Evolutionary conservation across 1,284 basidiomycete genomes (phyloP).

Genomic region (Takashimella tepidaria): DNA sequence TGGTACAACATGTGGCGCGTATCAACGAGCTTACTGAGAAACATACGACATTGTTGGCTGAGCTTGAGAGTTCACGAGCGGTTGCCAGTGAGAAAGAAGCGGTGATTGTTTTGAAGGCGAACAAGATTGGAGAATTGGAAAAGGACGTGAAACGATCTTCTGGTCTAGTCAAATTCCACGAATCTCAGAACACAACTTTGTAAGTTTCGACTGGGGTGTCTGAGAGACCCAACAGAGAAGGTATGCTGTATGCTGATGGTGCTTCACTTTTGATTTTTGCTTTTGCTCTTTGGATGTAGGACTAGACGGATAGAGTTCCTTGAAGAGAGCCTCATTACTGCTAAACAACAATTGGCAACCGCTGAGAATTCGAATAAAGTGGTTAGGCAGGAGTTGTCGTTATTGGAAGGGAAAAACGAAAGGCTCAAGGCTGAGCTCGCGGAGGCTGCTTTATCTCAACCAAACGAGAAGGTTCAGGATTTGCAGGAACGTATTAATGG

Average conservation of each 20-base stretch:
- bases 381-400: neutral
- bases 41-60: neutral
- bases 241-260: neutral
- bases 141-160: neutral
- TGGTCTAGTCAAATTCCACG: neutral
- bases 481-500: neutral
- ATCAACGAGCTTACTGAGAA: neutral
- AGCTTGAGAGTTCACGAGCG: neutral
- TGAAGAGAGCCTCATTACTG: neutral
- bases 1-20: neutral
- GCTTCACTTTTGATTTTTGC: neutral
- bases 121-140: neutral
- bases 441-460: neutral
- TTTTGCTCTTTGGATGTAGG: neutral
- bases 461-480: neutral
- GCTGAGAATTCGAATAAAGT: neutral
- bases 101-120: neutral
- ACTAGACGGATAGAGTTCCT: neutral
- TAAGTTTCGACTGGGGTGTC: neutral
- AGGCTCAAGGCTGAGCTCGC: neutral
- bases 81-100: neutral
- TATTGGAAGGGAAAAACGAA: neutral
- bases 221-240: no score
- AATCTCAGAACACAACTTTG: neutral
- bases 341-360: neutral